A percentile compares a stretch with the other conserved stretches of the same genome.
Evolutionary conservation across 805 yeast species (phyloP).

Genomic region (Candida dajiaensis): DNA sequence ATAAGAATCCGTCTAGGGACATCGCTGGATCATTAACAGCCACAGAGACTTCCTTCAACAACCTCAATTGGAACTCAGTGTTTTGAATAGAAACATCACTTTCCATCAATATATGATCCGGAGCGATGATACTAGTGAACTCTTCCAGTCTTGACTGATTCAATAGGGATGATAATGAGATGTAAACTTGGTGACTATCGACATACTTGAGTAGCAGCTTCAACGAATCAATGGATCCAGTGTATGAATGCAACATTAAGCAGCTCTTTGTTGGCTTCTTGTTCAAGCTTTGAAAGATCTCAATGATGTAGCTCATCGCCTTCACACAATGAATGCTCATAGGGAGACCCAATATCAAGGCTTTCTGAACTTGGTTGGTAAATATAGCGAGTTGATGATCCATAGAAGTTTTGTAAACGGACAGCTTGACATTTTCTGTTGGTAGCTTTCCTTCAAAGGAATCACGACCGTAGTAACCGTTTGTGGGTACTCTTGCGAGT

Average conservation of each 20-base stretch:
- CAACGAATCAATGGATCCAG: constrained; percentile 75
- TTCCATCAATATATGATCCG: constrained; percentile 12
- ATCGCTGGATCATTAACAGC: neutral
- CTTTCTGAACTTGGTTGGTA: constrained; percentile 44
- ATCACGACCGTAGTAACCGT: constrained; percentile 46
- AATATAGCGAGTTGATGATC: constrained; percentile 62
- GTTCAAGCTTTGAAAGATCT: constrained; percentile 28
- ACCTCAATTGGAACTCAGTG: constrained; percentile 1
- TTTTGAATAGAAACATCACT: constrained; percentile 19
- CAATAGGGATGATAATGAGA: constrained; percentile 4
- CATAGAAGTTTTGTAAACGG: constrained; percentile 50
- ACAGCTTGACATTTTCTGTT: constrained; percentile 19
- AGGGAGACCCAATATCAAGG: constrained; percentile 40
- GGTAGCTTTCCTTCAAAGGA: neutral
- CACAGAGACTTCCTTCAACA: constrained; percentile 1
- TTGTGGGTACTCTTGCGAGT: constrained; percentile 57
- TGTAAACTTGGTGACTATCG: constrained; percentile 4
- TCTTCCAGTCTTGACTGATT: constrained; percentile 4
- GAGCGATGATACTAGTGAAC: neutral
- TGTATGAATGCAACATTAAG: constrained; percentile 75
- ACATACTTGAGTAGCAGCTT: constrained; percentile 33
- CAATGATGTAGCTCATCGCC: constrained; percentile 59
- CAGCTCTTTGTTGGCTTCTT: constrained; percentile 23
- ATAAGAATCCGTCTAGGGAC: neutral
- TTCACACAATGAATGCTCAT: constrained; percentile 84